A percentile compares a stretch with the other conserved stretches of the same genome.
Evolutionary conservation across 2,329 filamentous ascomycete genomes (phyloP).

Genomic region (Mycosphaerella sp.): DNA sequence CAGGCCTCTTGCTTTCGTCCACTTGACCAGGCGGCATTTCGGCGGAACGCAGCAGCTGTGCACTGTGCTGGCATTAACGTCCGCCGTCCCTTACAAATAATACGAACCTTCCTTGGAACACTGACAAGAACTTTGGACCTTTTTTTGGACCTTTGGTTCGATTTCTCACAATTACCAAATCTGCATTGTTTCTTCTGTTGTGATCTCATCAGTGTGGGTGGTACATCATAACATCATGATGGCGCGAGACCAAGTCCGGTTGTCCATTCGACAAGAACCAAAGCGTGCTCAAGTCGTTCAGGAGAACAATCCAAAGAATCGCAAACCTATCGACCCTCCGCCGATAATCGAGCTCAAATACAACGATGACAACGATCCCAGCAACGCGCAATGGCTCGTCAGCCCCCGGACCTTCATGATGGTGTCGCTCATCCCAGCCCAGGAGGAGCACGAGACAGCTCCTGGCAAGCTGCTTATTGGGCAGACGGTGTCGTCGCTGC

Average conservation of each 20-base stretch:
- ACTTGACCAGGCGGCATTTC: background rate
- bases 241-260: conserved; percentile 14
- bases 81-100: background rate
- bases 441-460: conserved; percentile 20
- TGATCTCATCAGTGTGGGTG: background rate
- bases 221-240: conserved; percentile 43
- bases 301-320: conserved; percentile 33
- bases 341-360: conserved; percentile 71
- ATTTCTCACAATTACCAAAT: conserved; percentile 5
- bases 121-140: background rate
- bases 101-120: background rate
- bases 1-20: background rate
- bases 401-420: conserved; percentile 61
- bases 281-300: conserved; percentile 23
- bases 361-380: conserved; percentile 41
- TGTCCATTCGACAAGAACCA: conserved; percentile 23
- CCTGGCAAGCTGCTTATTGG: conserved; percentile 44
- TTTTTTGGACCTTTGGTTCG: background rate
- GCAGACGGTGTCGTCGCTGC: conserved; percentile 71
- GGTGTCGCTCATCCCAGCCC: conserved; percentile 45
- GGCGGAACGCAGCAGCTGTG: conserved; percentile 1
- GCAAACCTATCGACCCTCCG: conserved; percentile 83
- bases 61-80: conserved; percentile 8
- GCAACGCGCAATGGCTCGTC: conserved; percentile 53
- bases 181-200: background rate